A percentile compares a stretch with the other conserved stretches of the same genome.
Evolutionary conservation across 768 basidiomycete species (phyloP).

Genomic region (Lyophyllum shimeji): DNA sequence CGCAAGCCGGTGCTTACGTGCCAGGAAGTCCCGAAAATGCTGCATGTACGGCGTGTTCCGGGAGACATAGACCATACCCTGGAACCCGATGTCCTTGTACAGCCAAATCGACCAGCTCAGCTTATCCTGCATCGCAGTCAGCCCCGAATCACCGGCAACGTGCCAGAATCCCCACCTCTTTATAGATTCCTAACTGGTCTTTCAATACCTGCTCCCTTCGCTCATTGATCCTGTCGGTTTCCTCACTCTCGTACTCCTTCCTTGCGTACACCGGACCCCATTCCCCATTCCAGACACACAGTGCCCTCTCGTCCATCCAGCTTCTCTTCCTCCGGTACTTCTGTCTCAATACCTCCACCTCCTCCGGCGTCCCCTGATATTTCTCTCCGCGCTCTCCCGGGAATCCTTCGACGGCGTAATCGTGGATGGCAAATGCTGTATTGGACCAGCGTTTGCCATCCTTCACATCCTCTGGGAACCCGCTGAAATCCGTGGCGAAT

Average conservation of each 20-base stretch:
- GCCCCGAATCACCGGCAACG: conserved; percentile 67
- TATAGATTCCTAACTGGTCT: conserved; percentile 74
- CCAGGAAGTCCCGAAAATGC: conserved; percentile 65
- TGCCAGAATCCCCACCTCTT: conserved; percentile 60
- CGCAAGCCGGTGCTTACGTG: conserved; percentile 76
- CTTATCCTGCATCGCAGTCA: conserved; percentile 59
- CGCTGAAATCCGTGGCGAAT: conserved; percentile 72
- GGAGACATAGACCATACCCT: conserved; percentile 77
- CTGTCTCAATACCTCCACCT: conserved; percentile 46
- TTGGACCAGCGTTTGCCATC: conserved; percentile 60
- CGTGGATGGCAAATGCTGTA: conserved; percentile 76
- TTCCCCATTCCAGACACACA: conserved; percentile 80
- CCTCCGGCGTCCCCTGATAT: conserved; percentile 55
- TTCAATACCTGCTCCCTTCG: conserved; percentile 62
- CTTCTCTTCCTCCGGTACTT: conserved; percentile 72
- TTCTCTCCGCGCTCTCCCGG: conserved; percentile 50
- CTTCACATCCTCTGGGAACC: conserved; percentile 55
- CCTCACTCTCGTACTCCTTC: conserved; percentile 52
- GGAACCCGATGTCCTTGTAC: conserved; percentile 85
- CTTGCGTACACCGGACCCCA: conserved; percentile 86
- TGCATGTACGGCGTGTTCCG: conserved; percentile 69
- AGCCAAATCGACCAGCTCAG: conserved; percentile 86
- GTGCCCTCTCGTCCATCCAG: conserved; percentile 69
- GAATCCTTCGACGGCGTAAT: conserved; percentile 73
- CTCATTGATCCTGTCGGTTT: conserved; percentile 65